Evolutionary conservation across 73 alveolate species (phyloP).

Genomic region (Paraurostyla sp.): DNA sequence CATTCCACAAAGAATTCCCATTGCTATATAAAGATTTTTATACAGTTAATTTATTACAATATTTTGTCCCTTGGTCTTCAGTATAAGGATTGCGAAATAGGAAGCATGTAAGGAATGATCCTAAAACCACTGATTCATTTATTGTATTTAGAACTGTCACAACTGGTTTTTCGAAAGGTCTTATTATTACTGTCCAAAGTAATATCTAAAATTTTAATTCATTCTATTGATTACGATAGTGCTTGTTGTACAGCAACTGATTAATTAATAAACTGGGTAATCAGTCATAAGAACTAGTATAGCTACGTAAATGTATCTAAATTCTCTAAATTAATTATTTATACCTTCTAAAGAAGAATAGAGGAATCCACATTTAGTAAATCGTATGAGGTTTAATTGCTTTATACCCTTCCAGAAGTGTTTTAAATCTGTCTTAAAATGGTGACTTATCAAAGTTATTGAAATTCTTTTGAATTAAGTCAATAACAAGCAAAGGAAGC

Average conservation of each 20-base stretch:
- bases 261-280: not conserved
- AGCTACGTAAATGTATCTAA: no score
- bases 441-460: not conserved
- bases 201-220: not conserved
- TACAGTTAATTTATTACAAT: no score
- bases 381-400: not conserved
- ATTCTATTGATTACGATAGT: not conserved
- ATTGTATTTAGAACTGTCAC: no score
- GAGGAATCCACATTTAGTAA: constrained; percentile 16
- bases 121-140: no score
- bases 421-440: not conserved
- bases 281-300: not conserved
- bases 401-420: not conserved
- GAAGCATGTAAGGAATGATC: no score
- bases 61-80: no score
- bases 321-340: no score
- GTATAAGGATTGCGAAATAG: no score
- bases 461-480: not conserved
- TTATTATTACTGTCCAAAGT: not conserved
- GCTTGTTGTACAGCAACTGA: not conserved
- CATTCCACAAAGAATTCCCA: no score
- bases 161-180: constrained; percentile 5
- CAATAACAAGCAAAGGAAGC: constrained; percentile 2
- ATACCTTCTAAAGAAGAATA: constrained; percentile 25
- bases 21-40: no score